phyloP scores from a whole-genome alignment of 2,329 filamentous ascomycete species.

The Calonectria pseudoreteaudii region DNA sequence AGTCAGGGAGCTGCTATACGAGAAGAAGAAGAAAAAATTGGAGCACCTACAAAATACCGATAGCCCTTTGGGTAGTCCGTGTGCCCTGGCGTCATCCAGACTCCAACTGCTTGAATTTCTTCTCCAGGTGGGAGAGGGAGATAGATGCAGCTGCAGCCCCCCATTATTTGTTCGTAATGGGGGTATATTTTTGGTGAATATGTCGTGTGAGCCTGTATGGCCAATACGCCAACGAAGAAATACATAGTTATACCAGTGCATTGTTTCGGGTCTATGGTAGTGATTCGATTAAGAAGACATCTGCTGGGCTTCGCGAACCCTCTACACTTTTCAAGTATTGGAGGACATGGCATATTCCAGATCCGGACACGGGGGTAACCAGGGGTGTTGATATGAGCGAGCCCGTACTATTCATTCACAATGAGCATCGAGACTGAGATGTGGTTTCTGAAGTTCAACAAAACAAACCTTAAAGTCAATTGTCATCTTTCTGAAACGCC shows the following conservation, averaged over 20 bases:
- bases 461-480: conserved; percentile 4
- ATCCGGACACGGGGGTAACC: neutral
- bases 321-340: neutral
- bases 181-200: neutral
- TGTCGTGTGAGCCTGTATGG: neutral
- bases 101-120: neutral
- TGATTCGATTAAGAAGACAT: neutral
- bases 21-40: neutral
- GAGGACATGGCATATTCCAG: conserved; percentile 1
- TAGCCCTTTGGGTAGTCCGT: neutral
- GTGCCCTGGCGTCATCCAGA: neutral
- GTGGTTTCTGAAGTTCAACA: neutral
- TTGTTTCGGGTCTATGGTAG: neutral
- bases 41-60: neutral
- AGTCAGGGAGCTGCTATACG: neutral
- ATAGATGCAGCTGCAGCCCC: neutral
- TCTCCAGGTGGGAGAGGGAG: conserved; percentile 4
- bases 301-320: neutral
- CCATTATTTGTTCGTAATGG: neutral
- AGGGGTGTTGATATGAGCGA: neutral
- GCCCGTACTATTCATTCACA: neutral
- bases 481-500: neutral
- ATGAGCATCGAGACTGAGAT: neutral
- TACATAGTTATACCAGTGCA: conserved; percentile 2
- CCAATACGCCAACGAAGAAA: neutral